phyloP scores from a whole-genome alignment of 306 rosid genomes.

The Luffa acutangula region DNA sequence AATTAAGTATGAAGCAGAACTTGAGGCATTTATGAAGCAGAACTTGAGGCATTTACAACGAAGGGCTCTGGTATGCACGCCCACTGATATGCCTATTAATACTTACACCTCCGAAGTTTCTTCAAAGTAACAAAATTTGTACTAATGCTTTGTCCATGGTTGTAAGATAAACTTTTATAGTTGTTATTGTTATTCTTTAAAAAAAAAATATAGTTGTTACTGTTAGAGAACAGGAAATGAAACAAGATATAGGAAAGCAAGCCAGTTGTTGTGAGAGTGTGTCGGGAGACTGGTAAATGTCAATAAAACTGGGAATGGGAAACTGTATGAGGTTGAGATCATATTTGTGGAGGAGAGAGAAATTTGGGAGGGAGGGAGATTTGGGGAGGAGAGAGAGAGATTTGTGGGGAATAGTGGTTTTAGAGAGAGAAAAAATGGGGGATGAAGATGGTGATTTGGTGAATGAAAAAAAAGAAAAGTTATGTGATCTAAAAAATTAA shows the following conservation, averaged over 20 bases:
- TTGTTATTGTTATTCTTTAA: too few relatives aligned
- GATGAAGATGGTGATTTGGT: too few relatives aligned
- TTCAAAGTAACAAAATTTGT: slow-evolving; percentile 40
- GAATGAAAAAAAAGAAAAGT: too few relatives aligned
- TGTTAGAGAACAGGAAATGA: slow-evolving; percentile 3
- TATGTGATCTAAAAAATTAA: too few relatives aligned
- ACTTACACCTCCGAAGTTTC: slow-evolving; percentile 70
- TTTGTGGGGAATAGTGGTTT: too few relatives aligned
- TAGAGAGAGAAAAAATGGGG: too few relatives aligned
- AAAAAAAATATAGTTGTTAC: too few relatives aligned
- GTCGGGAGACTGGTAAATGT: slow-evolving; percentile 85
- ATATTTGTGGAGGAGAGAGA: too few relatives aligned
- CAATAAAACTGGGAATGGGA: slow-evolving; percentile 42
- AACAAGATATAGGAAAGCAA: slow-evolving; percentile 20
- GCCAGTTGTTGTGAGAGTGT: slow-evolving; percentile 68
- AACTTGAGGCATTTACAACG: slow-evolving; percentile 87
- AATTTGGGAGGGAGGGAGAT: too few relatives aligned
- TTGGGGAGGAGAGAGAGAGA: too few relatives aligned
- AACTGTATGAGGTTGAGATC: slow-evolving; percentile 18
- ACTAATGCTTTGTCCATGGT: slow-evolving; percentile 10
- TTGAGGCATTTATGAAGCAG: slow-evolving; percentile 97
- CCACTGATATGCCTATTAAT: slow-evolving; percentile 63
- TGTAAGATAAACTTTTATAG: slow-evolving; percentile 33
- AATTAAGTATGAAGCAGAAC: too few relatives aligned
- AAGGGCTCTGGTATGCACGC: slow-evolving; percentile 88